These are phyloP conservation scores for Ophiostoma perfectum DNA, from an alignment of 2,329 filamentous ascomycete genomes.

Conservation along the genomic window DNA sequence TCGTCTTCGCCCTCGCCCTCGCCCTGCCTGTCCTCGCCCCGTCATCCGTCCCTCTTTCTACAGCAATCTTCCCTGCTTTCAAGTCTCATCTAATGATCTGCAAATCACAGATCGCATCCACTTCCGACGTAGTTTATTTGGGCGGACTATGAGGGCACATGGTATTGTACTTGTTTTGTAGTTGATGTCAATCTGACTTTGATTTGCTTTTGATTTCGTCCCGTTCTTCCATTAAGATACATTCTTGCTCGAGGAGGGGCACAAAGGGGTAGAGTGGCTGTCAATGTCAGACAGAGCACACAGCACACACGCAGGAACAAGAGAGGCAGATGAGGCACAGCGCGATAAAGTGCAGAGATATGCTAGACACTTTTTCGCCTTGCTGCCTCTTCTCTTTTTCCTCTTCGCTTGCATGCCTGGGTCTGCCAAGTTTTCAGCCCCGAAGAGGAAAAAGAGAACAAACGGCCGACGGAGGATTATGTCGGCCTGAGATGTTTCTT, in stretches of 20 bases:
- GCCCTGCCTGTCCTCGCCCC: too few relatives aligned
- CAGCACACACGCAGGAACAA: not conserved
- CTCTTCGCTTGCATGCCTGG: not conserved
- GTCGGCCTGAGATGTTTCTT: too few relatives aligned
- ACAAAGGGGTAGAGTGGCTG: not conserved
- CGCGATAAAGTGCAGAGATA: not conserved
- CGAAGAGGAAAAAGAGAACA: not conserved
- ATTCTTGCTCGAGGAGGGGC: not conserved
- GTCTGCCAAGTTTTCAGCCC: conserved; percentile 3
- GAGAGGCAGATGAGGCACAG: not conserved
- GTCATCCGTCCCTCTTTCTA: too few relatives aligned
- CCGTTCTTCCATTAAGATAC: conserved; percentile 1
- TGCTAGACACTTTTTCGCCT: not conserved
- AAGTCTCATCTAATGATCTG: too few relatives aligned
- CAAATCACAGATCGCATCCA: too few relatives aligned
- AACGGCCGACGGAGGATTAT: too few relatives aligned
- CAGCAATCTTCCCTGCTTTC: too few relatives aligned
- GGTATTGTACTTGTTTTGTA: too few relatives aligned
- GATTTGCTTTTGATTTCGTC: not conserved
- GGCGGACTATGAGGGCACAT: too few relatives aligned
- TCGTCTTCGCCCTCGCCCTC: too few relatives aligned
- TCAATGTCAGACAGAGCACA: not conserved
- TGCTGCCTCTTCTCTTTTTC: not conserved
- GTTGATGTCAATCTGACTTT: too few relatives aligned
- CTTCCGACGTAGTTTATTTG: too few relatives aligned